Evolutionary conservation across 2,329 filamentous ascomycete genomes (phyloP).

Genomic region (Colletotrichum chrysophilum): DNA sequence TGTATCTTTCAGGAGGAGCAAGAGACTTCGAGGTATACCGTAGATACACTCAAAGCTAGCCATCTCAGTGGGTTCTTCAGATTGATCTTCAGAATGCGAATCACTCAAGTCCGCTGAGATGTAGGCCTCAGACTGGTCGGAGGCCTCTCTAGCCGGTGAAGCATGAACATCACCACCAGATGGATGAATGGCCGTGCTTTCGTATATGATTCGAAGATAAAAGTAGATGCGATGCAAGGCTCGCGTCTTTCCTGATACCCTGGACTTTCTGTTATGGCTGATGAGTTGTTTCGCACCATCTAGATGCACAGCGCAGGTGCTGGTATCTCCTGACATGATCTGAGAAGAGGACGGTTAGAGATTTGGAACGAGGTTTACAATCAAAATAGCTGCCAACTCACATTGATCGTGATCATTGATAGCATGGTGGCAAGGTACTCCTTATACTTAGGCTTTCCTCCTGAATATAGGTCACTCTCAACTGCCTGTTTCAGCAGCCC

Average conservation of each 20-base stretch:
- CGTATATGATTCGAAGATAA: slow-evolving; percentile 28
- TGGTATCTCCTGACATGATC: slow-evolving; percentile 30
- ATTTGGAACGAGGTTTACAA: neutral
- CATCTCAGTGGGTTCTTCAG: neutral
- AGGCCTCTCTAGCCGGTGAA: neutral
- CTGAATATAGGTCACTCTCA: slow-evolving; percentile 10
- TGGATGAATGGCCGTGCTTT: slow-evolving; percentile 19
- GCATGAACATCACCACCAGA: neutral
- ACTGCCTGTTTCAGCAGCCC: slow-evolving; percentile 26
- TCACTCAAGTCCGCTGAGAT: too few relatives aligned
- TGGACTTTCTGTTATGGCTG: neutral
- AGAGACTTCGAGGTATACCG: slow-evolving; percentile 20
- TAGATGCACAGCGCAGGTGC: slow-evolving; percentile 27
- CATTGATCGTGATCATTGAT: slow-evolving; percentile 32
- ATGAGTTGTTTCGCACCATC: slow-evolving; percentile 26
- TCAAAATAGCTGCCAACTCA: neutral
- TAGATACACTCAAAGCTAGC: slow-evolving; percentile 23
- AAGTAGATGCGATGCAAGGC: slow-evolving; percentile 29
- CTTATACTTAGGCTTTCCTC: slow-evolving; percentile 27
- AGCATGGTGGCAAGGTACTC: slow-evolving; percentile 31
- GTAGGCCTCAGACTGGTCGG: neutral
- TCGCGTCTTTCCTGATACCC: slow-evolving; percentile 21
- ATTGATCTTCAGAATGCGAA: neutral
- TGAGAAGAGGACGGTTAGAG: neutral
- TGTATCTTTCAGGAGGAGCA: slow-evolving; percentile 5